phyloP scores from a whole-genome alignment of 1,284 basidiomycete genomes.

The Austropuccinia psidii region DNA sequence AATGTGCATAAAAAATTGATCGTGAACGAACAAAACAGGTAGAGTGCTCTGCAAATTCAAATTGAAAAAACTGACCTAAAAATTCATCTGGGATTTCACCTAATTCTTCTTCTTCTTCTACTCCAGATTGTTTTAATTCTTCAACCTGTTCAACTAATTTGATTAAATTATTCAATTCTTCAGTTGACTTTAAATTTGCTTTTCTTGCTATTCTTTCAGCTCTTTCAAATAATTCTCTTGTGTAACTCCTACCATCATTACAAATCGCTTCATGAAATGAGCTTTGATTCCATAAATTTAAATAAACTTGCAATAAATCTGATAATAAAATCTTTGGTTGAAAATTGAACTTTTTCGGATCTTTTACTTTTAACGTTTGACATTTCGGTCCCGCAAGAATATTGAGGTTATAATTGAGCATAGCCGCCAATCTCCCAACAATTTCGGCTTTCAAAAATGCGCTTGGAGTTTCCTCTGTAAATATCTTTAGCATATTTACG shows the following conservation, averaged over 20 bases:
- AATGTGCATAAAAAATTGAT: background rate
- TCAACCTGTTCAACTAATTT: conserved; percentile 76
- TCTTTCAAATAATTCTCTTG: conserved; percentile 70
- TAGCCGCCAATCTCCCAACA: conserved; percentile 87
- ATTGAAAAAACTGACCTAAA: conserved; percentile 57
- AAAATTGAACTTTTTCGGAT: conserved; percentile 84
- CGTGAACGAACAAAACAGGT: background rate
- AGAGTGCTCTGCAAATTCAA: background rate
- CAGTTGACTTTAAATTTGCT: conserved; percentile 65
- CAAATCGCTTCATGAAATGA: conserved; percentile 86
- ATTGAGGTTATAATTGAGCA: conserved; percentile 91
- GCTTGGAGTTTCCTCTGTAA: conserved; percentile 80
- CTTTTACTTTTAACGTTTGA: conserved; percentile 69
- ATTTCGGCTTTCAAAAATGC: conserved; percentile 97
- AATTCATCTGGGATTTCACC: conserved; percentile 95
- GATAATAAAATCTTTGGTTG: conserved; percentile 73
- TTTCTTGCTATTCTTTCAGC: conserved; percentile 65
- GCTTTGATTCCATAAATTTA: conserved; percentile 72
- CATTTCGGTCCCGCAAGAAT: conserved; percentile 79
- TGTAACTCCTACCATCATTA: conserved; percentile 84
- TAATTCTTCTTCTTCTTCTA: conserved; percentile 73
- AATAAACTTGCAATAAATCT: conserved; percentile 82
- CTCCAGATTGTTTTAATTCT: conserved; percentile 67
- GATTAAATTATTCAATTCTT: conserved; percentile 67
- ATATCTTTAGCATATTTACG: conserved; percentile 77